Evolutionary conservation across 2,329 filamentous ascomycete genomes (phyloP), one percentile per base, ranked within the genome.

Genomic region (Fusarium sarcochroum): DNA sequence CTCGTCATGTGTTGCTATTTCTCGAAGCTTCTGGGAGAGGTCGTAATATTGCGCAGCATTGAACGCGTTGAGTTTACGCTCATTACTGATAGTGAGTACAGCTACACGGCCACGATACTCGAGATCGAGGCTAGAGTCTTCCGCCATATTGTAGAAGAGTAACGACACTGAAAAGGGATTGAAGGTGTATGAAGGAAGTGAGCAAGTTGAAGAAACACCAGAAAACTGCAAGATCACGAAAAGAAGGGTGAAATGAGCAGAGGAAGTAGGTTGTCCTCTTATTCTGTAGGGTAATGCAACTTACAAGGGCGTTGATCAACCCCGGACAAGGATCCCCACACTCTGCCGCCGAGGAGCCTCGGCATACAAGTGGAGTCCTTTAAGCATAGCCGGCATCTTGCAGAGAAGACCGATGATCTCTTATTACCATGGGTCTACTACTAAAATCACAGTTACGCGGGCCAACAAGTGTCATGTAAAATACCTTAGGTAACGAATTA

Each of bases 41-140:
- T 89, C 86, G 78, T 92, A 97, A 84, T 98, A 98, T 51, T 90
- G 86, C 64, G 87, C 82, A 74, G 87, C 85, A 62, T 83, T 87
- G 51, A 98, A 82, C 32, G 95, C 93, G 79, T 97, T 97, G 79
- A 98, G 92, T 82, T 98, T 98, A 77, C 90, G 87, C 55, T 90
- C 87, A 51, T 93, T 91, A 80, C 94, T 91, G 76, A 99, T 90
- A 18, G 93, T 97, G 79, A 99, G 90, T 76, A 94, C 88, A 75
- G 95, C 81, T 17, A 82, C 75, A 67, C 80, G 80, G 53, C 79
- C 80, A 53, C 75, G 79, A 69, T 81, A 81, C 62, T 83, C 80
- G 61, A 82, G 63, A 10, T 62, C 72, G 68, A 82, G 76, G 69
- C 79, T 73, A 32, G 75, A 67, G 21, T 72, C 48, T 35, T 63